Evolutionary conservation across 2,329 filamentous ascomycete species (phyloP), one percentile per base, ranked within the genome.

Genomic region (Davidsoniella eucalypti): DNA sequence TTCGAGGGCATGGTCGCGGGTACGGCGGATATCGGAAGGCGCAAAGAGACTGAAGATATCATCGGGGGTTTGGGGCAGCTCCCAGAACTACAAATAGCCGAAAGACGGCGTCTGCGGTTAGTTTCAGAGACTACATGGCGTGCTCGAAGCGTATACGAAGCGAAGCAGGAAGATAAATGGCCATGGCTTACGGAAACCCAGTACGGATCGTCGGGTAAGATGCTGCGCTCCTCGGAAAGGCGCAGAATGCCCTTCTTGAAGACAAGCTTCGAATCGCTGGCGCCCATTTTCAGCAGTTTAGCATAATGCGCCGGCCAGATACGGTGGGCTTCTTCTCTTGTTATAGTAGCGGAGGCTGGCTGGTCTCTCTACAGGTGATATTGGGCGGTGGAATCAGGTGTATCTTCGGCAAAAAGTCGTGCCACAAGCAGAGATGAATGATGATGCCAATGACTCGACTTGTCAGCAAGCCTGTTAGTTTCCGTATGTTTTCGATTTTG

Each of bases 241-340:
- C 84, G 80, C 71, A 96, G 95, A 69, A 96, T 94, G 67, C 88
- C 90, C 68, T 94, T 86, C 69, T 95, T 96, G 76, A 98, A 96
- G 63, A 90, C 87, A 63, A 96, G 80, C 75, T 96, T 96, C 61
- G 90, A 96, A 70, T 96, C 90, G 68, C 90, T 95, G 63, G 90
- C 90, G 67, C 92, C 92, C 92, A 98, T 98, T 40, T 47, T 51
- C 16, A 48, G 25, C 29, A 33, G 33, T 29, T 12, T 9, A 39
- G 44, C 50, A 52, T 48, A 29, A 16, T 52, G 50, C 45, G 50
- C 50, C 36, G 26, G 25, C 12, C 21, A 33, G 12, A 33, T 12
- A 33, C 9, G 29, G 4, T 33, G 12, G 29, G 29, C 29, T 33
- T 33, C 4, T 2, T 10, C 8, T 33, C 8, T 33, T 33, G 12